Percentiles rank a stretch among this genome's conserved stretches.
These are phyloP conservation scores for Gossypium anomalum DNA, from an alignment of 345 rosid genomes.

Conservation along the genomic window DNA sequence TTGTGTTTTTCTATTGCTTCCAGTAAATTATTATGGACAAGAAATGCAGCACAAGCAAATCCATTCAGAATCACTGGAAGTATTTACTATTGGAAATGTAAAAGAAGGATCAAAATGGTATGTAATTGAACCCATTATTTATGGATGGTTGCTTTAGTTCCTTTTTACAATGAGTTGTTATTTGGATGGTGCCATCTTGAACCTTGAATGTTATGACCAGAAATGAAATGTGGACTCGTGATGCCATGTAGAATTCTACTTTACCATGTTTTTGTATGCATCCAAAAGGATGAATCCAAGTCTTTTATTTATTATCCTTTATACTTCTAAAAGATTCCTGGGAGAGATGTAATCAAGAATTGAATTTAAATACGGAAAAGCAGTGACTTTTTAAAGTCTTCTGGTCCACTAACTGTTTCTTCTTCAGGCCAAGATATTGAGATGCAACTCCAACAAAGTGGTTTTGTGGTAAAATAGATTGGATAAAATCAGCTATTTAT, in stretches of 20 bases:
- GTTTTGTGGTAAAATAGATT: constrained; percentile 9
- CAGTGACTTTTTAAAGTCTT: neutral
- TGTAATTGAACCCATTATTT: constrained; percentile 13
- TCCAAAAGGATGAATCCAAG: neutral
- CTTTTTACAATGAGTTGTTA: neutral
- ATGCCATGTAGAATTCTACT: neutral
- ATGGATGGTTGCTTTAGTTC: neutral
- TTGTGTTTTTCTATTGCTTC: constrained; percentile 69
- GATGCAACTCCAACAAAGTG: neutral
- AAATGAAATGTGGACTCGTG: neutral
- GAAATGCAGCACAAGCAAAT: constrained; percentile 52
- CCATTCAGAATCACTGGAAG: constrained; percentile 53
- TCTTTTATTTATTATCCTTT: neutral
- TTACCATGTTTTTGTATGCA: neutral
- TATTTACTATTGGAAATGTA: constrained; percentile 80
- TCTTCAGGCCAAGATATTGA: neutral
- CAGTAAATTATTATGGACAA: constrained; percentile 81
- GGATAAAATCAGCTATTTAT: constrained; percentile 6
- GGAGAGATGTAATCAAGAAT: neutral
- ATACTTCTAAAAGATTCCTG: neutral
- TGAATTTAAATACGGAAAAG: neutral
- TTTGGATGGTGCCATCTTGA: neutral
- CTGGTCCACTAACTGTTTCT: neutral
- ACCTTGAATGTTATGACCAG: neutral
- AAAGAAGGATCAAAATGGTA: constrained; percentile 80